Percentiles rank a stretch among this genome's conserved stretches.
Conservation (phyloP, 1,284 basidiomycete genomes). For the Peniophora sp. region DNA sequence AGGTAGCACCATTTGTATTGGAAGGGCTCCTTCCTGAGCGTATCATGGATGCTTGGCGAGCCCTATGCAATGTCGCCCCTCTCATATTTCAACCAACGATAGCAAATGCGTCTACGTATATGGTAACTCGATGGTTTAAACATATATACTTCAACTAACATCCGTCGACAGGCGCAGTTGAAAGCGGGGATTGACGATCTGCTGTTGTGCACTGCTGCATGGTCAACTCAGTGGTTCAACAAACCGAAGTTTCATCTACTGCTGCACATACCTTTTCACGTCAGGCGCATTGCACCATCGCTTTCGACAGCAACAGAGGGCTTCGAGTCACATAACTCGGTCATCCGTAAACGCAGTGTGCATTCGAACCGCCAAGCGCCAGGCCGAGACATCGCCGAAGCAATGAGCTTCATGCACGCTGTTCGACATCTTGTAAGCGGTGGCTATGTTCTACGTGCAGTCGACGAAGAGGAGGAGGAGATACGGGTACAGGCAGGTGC, state of each 20-base stretch:
- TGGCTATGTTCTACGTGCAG: too few relatives aligned
- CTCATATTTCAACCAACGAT: too few relatives aligned
- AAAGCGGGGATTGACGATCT: conserved; percentile 11
- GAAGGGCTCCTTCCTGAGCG: too few relatives aligned
- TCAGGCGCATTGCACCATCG: conserved; percentile 14
- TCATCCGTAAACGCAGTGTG: conserved; percentile 32
- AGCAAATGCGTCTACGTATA: too few relatives aligned
- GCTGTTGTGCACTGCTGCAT: conserved; percentile 8
- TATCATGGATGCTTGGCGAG: too few relatives aligned
- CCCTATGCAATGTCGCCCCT: too few relatives aligned
- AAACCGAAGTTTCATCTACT: conserved; percentile 21
- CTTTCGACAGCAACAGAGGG: conserved; percentile 25
- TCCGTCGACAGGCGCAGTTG: too few relatives aligned
- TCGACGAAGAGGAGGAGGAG: too few relatives aligned
- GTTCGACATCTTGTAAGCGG: conserved; percentile 31
- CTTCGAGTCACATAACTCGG: conserved; percentile 39
- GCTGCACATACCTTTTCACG: conserved; percentile 12
- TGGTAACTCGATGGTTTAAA: too few relatives aligned
- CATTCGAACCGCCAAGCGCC: conserved; percentile 36
- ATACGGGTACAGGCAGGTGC: too few relatives aligned
- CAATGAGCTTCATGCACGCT: conserved; percentile 24
- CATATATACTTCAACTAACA: too few relatives aligned
- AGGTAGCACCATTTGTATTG: too few relatives aligned
- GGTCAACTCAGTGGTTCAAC: conserved; percentile 16
- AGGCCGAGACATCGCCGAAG: conserved; percentile 29